Base-by-base conservation (phyloP, 2,329 filamentous ascomycete species). In the Venturia nashicola region DNA sequence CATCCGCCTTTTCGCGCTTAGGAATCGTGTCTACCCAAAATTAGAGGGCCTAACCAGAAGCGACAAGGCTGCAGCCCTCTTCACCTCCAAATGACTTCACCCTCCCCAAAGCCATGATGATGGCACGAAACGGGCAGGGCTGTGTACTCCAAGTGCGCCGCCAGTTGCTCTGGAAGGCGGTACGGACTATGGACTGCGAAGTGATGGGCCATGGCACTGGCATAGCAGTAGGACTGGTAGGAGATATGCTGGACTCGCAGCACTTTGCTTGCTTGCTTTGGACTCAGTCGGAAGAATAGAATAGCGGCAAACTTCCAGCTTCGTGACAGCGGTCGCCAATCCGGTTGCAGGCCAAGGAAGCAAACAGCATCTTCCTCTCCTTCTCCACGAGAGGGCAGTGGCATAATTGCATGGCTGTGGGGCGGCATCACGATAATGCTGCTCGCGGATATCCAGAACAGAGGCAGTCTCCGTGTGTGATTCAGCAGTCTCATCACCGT, bases 21-120 rank as follows among this genome's bases (percentile, higher is more conserved):
- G 23, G 59, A 60, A 60, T 60, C 42, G 59, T 40, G 36, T 57
- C 59, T 44, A 32, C 59, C 59, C 59, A 60, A 60, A 60, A 27
- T 60, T 60, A 60, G 59, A 42, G 59, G 36, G 14, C 6, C 42
- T 60, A 60, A 44, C 42, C 51, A 9, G 51, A 57, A 57, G n/a
- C 59, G 36, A 42, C 42, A 42, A 60, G 59, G 59, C 42, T 44
- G 59, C 59, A 60, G 59, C 51, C 39, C 51, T 20, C 51, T 57
- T 57, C 51, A 57, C 59, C 59, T 60, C 59, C 59, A 27, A 42
- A 34, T 60, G 42, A 27, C 34, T 60, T 60, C 57, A 60, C 20
- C n/a, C 32, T 39, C 18, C 34, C 20, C 57, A 14, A 60, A 43
- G 40, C 36, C 57, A 40, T 40, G 34, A 43, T 42, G 9, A 60